Base-by-base conservation (phyloP, 2,329 filamentous ascomycete genomes). In the Colletotrichum musicola region DNA sequence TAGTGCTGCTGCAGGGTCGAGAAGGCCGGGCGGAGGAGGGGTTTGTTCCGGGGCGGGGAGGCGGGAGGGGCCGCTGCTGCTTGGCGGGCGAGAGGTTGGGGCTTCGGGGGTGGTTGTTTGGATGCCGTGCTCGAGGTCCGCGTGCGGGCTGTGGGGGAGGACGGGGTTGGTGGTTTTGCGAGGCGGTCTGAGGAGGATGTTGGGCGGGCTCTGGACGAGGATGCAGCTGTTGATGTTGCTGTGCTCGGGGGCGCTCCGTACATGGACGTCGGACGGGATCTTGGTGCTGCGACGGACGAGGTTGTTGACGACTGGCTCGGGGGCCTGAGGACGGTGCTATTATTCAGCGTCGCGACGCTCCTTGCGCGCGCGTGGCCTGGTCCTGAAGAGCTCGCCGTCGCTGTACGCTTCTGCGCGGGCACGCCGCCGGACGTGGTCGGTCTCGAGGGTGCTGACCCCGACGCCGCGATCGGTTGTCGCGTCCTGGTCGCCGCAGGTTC, bases 1-100 rank as follows among this genome's bases (percentile, higher is more conserved):
- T 88, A 92, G 78, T 92, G 89, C 72, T 92, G 89, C 72, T 92
- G 89, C 46, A 88, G 84, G 0, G 86, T 90, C 55, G 83, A 87
- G 77, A 92, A 92, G 54, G 84, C 80, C 0, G 89, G 88, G 9
- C 85, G 84, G 27, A 81, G 78, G n/a, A 79, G 77, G 18, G 79
- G 77, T 47, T 76, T 76, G 18, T 62, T 71, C 74, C 55, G 70
- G 62, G 54, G 44, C 1, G 62, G 62, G 7, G 63, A 56, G 61
- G 50, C 47, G 10, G 56, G 62, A 50, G 40, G 57, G 44, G 62
- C 30, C 10, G 18, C n/a, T 5, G 47, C 13, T 16, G 58, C 27
- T 16, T 54, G 63, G 6, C 35, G 57, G 4, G 38, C 13, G 4
- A 38, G 38, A 4, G 40, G 65, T 50, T 57, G 49, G 57, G 7